These are phyloP conservation scores for Botrytis porri DNA, from an alignment of 2,329 filamentous ascomycete species.

Conservation along the genomic window DNA sequence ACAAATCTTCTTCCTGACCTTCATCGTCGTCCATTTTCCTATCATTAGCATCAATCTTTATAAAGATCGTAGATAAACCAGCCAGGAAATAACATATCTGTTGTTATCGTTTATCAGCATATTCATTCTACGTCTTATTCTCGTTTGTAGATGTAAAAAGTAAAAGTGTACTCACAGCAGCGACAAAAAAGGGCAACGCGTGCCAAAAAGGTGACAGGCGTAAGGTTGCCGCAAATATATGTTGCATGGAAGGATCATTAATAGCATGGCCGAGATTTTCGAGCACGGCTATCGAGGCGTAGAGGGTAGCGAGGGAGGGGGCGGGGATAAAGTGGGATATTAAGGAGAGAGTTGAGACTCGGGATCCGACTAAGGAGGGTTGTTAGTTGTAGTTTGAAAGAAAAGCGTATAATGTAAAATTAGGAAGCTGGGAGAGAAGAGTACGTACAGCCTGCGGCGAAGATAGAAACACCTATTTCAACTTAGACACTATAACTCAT, in stretches of 20 bases:
- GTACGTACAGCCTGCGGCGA: slow-evolving; percentile 34
- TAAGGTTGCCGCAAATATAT: slow-evolving; percentile 34
- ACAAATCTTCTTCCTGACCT: background rate
- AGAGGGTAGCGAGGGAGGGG: slow-evolving; percentile 32
- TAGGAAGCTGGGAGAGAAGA: slow-evolving; percentile 27
- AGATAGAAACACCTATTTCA: slow-evolving; percentile 32
- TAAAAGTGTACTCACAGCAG: slow-evolving; percentile 30
- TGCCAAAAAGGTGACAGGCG: slow-evolving; percentile 30
- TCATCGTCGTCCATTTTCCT: background rate
- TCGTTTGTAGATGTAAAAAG: background rate
- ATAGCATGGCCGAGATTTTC: slow-evolving; percentile 36
- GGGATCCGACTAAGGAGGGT: slow-evolving; percentile 25
- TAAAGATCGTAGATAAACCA: slow-evolving; percentile 6
- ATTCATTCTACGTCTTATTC: background rate
- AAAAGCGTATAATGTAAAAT: slow-evolving; percentile 22
- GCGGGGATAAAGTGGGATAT: slow-evolving; percentile 33
- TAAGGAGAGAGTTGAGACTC: slow-evolving; percentile 34
- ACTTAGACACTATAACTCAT: background rate
- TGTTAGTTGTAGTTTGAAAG: slow-evolving; percentile 13
- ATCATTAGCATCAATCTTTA: background rate
- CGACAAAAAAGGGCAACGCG: slow-evolving; percentile 36
- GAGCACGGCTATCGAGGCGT: slow-evolving; percentile 34
- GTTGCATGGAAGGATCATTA: slow-evolving; percentile 35
- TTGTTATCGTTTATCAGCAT: background rate
- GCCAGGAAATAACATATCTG: slow-evolving; percentile 15